Base-by-base conservation (phyloP, 257 asterid species). In the Penstemon barbatus region DNA sequence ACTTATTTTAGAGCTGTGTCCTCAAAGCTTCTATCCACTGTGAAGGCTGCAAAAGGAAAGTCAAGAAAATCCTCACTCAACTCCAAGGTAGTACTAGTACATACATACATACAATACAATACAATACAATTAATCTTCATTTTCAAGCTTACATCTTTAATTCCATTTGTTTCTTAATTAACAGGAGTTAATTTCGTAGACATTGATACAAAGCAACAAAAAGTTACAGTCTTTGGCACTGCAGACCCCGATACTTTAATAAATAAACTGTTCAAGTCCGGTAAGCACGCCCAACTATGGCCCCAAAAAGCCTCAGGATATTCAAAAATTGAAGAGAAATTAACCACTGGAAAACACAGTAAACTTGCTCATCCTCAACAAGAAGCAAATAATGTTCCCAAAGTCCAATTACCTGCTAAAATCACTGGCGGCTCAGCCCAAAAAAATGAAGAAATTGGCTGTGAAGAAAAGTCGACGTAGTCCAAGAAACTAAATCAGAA, bases 1-100 rank as follows among this genome's bases (percentile, higher is more conserved):
- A 61, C 12, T 57, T 36, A 39, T 43, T 63, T 39, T 83, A 88
- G 92, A 82, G 68, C 6, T 85, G 85, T 78, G 62, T 75, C n/a
- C 77, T 89, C 69, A 86, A 66, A 75, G 90, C 86, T 69, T 89
- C 93, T 0, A 84, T 89, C 76, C 93, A 89, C 74, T 89, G 96
- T 61, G 85, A 81, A 77, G 96, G 91, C 50, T 89, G 96, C 82
- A 86, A 81, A 73, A 78, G 68, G 59, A 89, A 86, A 70, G 93
- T 89, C 57, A 81, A 78, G 76, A 89, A 86, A 71, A 80, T 84
- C 53, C 84, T 89, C 44, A 59, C 8, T 18, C 84, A 76, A 74
- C 63, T 89, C 57, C 81, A 73, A 8, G 91, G 96, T 83, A 61
- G 1, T 6, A 3, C 12, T n/a, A n/a, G n/a, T n/a, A n/a, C n/a